Conservation (phyloP, 495 filamentous ascomycete species). For the Penicillium flavigenum region DNA sequence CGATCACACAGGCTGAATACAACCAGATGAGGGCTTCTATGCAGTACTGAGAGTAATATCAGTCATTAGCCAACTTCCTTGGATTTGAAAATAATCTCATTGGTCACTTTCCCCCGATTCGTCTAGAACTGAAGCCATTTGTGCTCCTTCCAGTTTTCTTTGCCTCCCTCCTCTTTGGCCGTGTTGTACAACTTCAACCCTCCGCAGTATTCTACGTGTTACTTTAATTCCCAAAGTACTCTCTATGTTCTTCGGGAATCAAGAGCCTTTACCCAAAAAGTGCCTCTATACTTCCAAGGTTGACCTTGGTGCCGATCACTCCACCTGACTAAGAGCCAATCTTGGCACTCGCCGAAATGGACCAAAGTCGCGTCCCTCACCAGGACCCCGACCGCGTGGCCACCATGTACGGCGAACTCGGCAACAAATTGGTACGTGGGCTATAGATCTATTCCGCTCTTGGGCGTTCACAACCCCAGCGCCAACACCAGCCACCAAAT, state of each 20-base stretch:
- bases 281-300: slow-evolving; percentile 5
- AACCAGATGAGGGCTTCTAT: slow-evolving; percentile 52
- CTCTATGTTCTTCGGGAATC: neutral
- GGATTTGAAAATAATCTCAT: neutral
- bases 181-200: neutral
- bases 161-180: neutral
- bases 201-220: neutral
- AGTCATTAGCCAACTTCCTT: neutral
- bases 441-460: neutral
- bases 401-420: slow-evolving; percentile 87
- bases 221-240: neutral
- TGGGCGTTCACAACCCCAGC: neutral
- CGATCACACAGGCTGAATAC: slow-evolving; percentile 52
- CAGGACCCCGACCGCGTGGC: slow-evolving; percentile 27
- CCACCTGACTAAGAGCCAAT: slow-evolving; percentile 26
- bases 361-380: slow-evolving; percentile 23
- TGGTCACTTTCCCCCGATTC: neutral
- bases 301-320: slow-evolving; percentile 18
- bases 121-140: neutral
- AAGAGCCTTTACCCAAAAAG: neutral
- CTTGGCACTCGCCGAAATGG: slow-evolving; percentile 31
- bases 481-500: slow-evolving; percentile 1
- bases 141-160: neutral
- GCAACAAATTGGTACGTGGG: slow-evolving; percentile 71
- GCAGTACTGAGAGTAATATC: slow-evolving; percentile 38